Evolutionary conservation across 1,284 basidiomycete genomes (phyloP), one percentile per base, ranked within the genome.

Genomic region (Gomphus bonarii): DNA sequence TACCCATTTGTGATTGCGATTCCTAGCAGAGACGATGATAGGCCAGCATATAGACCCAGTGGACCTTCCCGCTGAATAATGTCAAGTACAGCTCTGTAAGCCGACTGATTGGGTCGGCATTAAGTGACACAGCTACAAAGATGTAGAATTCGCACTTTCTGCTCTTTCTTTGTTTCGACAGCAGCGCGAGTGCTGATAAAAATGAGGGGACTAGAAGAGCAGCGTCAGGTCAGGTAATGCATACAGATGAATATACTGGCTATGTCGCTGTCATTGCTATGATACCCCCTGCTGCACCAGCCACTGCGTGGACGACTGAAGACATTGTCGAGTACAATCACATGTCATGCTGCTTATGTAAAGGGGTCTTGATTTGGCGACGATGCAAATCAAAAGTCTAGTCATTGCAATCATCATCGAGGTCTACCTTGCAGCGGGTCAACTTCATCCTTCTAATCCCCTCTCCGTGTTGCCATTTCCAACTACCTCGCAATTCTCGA

Each of bases 1-100:
- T 55, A 88, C 80, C 91, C 94, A 70, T 99, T 98, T 35, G 95
- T 97, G 31, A 97, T 77, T 14, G 91, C 91, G 61, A 99, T 93
- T 1, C 94, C 95, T 38, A 95, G 74, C 58, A 98, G 73, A 65
- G 88, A 91, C 25, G 92, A 93, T 62, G 78, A 81, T 22, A 99
- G 73, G 1, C 95, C 95, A 61, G 85, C 88, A 69, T 98, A 99
- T 20, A 99, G 73, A 1, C 92, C 94, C 0, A 78, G 64, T 20
- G 94, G 63, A 22, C 97, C 97, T 72, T 99, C 95, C 36, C 84
- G 79, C 68, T 86, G 84, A 67, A 95, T 72, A 60, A 89, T 87
- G 68, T 91, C 87, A 49, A 84, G 63, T 35, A 95, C 73, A 9
- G 81, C 79, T 65, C 82, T 76, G 63, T 77, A 81, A 28, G 73